Evolutionary conservation across 768 basidiomycete species (phyloP).

Genomic region (Strobilomyces confusus): DNA sequence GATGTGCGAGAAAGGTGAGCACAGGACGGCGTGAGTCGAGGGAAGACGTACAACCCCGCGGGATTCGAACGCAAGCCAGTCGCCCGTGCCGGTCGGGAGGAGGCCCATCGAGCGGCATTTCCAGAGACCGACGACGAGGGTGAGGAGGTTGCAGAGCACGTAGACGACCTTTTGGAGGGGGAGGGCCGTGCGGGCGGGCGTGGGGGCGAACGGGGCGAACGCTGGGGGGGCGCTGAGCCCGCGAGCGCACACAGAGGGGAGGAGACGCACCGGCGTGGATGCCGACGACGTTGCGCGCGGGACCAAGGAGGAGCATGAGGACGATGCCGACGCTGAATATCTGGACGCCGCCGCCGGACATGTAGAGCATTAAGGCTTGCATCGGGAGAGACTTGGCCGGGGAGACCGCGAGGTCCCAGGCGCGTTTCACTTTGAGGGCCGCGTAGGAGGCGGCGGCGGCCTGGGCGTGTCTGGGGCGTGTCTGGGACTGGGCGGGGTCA

Average conservation of each 20-base stretch:
- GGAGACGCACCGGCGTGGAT: constrained; percentile 68
- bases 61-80: constrained; percentile 93
- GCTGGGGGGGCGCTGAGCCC: no score
- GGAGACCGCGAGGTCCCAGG: constrained; percentile 79
- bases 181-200: constrained; percentile 47
- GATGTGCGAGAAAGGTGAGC: neutral
- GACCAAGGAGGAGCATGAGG: constrained; percentile 83
- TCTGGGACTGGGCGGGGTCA: constrained; percentile 38
- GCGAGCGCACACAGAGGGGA: no score
- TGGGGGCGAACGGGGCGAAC: constrained; percentile 57
- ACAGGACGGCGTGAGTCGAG: neutral
- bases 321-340: constrained; percentile 97
- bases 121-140: constrained; percentile 83
- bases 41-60: constrained; percentile 51
- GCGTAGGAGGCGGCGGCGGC: constrained; percentile 50
- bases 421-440: constrained; percentile 68
- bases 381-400: constrained; percentile 92
- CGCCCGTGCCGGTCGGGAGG: constrained; percentile 84
- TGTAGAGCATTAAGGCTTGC: constrained; percentile 98
- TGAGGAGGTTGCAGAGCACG: constrained; percentile 68
- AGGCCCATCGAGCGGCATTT: constrained; percentile 93
- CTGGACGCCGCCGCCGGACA: constrained; percentile 94
- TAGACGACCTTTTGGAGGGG: constrained; percentile 68
- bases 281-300: constrained; percentile 76
- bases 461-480: constrained; percentile 32